A percentile compares a stretch with the other conserved stretches of the same genome.
These are phyloP conservation scores for Oidium heveae DNA, from an alignment of 2,329 filamentous ascomycete genomes.

Conservation along the genomic window DNA sequence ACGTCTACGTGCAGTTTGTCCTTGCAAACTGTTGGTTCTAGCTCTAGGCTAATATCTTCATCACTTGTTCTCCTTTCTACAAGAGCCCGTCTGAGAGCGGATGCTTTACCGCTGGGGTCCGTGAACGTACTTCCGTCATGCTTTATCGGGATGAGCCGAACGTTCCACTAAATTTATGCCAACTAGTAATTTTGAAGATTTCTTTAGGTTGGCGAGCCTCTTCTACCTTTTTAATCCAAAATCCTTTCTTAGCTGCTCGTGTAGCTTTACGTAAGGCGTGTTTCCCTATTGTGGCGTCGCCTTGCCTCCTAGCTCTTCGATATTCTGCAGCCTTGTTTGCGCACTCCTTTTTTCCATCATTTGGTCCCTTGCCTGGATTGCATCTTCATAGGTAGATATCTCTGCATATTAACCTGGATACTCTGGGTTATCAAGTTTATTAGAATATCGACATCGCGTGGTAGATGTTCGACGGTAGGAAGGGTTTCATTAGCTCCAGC, in stretches of 20 bases:
- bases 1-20: too few relatives aligned
- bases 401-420: too few relatives aligned
- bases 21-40: too few relatives aligned
- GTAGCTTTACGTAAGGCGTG: background rate
- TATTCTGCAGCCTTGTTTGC: background rate
- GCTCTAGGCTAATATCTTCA: too few relatives aligned
- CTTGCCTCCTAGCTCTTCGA: background rate
- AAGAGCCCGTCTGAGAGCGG: background rate
- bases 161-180: background rate
- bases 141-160: background rate
- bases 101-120: background rate
- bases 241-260: background rate
- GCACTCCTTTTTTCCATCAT: background rate
- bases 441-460: too few relatives aligned
- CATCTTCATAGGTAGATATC: too few relatives aligned
- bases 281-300: background rate
- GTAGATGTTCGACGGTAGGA: too few relatives aligned
- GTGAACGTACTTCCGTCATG: background rate
- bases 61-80: background rate
- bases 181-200: background rate
- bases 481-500: too few relatives aligned
- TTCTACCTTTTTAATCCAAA: background rate
- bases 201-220: background rate
- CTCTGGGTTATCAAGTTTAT: too few relatives aligned
- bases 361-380: background rate